These are phyloP conservation scores for Colletotrichum theobromicola DNA, from an alignment of 2,329 filamentous ascomycete species.

Conservation along the genomic window DNA sequence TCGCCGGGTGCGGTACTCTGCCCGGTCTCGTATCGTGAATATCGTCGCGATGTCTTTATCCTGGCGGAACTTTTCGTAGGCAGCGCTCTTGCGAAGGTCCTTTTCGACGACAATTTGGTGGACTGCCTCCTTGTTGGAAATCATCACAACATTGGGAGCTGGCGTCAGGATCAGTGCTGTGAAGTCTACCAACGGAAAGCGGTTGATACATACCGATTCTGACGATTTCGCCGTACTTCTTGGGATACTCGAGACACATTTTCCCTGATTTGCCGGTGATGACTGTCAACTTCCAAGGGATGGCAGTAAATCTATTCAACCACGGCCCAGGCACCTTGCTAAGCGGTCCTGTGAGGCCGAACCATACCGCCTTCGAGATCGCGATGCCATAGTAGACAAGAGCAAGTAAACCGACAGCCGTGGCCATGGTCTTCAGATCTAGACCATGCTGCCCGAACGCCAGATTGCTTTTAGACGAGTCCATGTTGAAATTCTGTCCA, in stretches of 20 bases:
- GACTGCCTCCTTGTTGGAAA: neutral
- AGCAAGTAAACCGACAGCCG: neutral
- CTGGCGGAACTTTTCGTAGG: slow-evolving; percentile 1
- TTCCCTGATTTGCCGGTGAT: neutral
- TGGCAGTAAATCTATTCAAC: neutral
- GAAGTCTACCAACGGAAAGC: neutral
- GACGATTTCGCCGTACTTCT: neutral
- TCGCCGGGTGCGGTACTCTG: neutral
- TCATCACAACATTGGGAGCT: neutral
- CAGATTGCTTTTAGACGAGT: neutral
- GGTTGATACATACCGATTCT: neutral
- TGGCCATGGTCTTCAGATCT: neutral
- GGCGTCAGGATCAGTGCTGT: neutral
- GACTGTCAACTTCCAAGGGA: neutral
- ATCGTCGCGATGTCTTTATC: neutral
- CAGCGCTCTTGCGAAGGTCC: neutral
- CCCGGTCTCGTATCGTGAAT: neutral
- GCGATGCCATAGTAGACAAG: neutral
- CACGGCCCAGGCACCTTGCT: neutral
- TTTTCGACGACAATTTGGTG: neutral
- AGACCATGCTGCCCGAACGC: neutral
- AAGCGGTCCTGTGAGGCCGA: neutral
- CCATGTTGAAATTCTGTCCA: neutral
- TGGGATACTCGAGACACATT: neutral
- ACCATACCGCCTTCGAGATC: neutral